Evolutionary conservation across 106 monocot species (phyloP).

Genomic region (Allium cepa): DNA sequence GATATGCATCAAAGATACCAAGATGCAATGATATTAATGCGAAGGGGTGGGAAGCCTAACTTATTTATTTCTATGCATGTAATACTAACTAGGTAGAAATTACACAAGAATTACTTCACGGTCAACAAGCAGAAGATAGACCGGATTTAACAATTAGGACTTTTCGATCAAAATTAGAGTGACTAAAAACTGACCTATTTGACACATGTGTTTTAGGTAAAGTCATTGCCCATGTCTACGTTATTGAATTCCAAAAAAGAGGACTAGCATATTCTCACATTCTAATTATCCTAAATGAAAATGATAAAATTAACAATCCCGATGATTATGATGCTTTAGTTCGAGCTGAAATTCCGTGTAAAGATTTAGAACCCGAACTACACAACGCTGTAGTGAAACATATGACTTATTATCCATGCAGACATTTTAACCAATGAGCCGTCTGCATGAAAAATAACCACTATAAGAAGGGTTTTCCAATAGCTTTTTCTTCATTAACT

Average conservation of each 20-base stretch:
- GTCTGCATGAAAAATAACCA: background rate
- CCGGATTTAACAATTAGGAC: background rate
- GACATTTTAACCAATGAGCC: background rate
- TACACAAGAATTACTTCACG: background rate
- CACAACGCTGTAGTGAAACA: background rate
- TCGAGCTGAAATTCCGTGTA: background rate
- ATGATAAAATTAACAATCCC: background rate
- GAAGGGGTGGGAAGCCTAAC: background rate
- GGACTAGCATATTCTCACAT: background rate
- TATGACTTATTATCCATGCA: background rate
- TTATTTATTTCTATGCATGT: background rate
- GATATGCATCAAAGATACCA: background rate
- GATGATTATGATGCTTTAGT: background rate
- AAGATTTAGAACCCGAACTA: background rate
- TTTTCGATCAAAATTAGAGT: background rate
- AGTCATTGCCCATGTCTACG: background rate
- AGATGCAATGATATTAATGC: background rate
- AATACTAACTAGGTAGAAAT: background rate
- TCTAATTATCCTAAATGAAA: background rate
- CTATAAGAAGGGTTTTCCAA: background rate
- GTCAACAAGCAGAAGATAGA: background rate
- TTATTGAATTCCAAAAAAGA: constrained; percentile 4
- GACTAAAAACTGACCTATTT: background rate
- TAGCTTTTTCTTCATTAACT: background rate
- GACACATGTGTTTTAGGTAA: background rate